A percentile compares a stretch with the other conserved stretches of the same genome.
These are phyloP conservation scores for Chloropicon primus DNA, from an alignment of 139 green algal species.

Conservation along the genomic window DNA sequence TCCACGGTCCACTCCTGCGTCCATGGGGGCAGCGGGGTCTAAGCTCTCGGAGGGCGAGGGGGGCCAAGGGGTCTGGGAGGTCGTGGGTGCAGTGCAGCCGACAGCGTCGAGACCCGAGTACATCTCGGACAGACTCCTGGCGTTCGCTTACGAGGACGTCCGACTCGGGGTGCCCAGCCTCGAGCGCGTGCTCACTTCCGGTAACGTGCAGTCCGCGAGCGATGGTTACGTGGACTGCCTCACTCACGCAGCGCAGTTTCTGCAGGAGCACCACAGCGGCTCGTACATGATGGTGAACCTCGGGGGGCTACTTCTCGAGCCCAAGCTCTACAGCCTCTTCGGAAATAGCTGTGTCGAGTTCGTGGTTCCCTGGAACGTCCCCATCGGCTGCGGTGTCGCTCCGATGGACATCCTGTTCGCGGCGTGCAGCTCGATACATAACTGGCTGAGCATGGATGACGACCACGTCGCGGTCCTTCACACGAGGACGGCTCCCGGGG, in stretches of 20 bases:
- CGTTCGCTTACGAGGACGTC: not conserved
- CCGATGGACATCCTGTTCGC: conserved; percentile 25
- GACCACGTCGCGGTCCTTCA: conserved; percentile 2
- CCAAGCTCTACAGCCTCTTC: conserved; percentile 18
- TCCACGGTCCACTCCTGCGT: too few species aligned
- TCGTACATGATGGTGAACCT: conserved; percentile 15
- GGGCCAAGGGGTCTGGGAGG: not conserved
- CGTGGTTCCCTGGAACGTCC: conserved; percentile 7
- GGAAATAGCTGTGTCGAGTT: conserved; percentile 18
- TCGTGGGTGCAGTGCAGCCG: not conserved
- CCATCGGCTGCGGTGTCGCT: conserved; percentile 7
- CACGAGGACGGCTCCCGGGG: not conserved
- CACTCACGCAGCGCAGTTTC: not conserved
- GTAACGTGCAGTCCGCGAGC: not conserved
- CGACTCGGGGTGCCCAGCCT: not conserved
- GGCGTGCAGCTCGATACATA: conserved; percentile 21
- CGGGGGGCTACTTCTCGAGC: conserved; percentile 9
- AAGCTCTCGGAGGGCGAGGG: not conserved
- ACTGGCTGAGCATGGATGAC: conserved; percentile 13
- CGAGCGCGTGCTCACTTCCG: too few species aligned
- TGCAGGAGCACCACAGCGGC: not conserved
- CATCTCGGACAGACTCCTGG: not conserved
- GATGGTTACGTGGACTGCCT: not conserved
- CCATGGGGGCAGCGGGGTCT: not conserved
- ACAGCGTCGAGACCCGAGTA: not conserved